Conservation (phyloP, 2,329 filamentous ascomycete species). For the Scedosporium minutisporum region DNA sequence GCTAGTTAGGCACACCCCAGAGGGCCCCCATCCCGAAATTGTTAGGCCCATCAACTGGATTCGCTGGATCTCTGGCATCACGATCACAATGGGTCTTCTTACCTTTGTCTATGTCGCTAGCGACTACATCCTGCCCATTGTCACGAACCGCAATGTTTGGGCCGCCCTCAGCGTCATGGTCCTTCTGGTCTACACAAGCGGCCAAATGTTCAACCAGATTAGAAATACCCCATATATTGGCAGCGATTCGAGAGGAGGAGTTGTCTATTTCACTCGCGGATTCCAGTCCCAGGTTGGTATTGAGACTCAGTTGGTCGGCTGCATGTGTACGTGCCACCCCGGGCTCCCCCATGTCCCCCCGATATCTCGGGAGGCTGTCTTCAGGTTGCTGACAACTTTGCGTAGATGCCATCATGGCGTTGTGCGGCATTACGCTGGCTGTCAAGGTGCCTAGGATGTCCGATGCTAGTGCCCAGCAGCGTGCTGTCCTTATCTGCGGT, state of each 20-base stretch:
- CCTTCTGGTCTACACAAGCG: conserved; percentile 87
- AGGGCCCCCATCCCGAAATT: conserved; percentile 66
- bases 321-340: conserved; percentile 63
- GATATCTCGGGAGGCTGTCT: not conserved
- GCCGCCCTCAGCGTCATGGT: conserved; percentile 79
- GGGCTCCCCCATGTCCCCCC: not conserved
- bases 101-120: conserved; percentile 63
- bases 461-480: conserved; percentile 66
- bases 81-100: conserved; percentile 57
- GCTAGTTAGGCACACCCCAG: conserved; percentile 70
- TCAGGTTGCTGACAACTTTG: not conserved
- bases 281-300: conserved; percentile 92
- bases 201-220: conserved; percentile 99
- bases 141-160: conserved; percentile 92
- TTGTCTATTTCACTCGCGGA: conserved; percentile 81
- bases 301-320: conserved; percentile 91
- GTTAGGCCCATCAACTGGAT: conserved; percentile 81
- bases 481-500: conserved; percentile 73
- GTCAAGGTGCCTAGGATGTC: conserved; percentile 86
- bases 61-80: conserved; percentile 58
- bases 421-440: conserved; percentile 82
- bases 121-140: conserved; percentile 68
- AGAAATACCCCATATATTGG: conserved; percentile 88
- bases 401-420: conserved; percentile 65
- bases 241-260: conserved; percentile 72